phyloP scores from a whole-genome alignment of 148 eudicot species.

The Diospyros lotus region DNA sequence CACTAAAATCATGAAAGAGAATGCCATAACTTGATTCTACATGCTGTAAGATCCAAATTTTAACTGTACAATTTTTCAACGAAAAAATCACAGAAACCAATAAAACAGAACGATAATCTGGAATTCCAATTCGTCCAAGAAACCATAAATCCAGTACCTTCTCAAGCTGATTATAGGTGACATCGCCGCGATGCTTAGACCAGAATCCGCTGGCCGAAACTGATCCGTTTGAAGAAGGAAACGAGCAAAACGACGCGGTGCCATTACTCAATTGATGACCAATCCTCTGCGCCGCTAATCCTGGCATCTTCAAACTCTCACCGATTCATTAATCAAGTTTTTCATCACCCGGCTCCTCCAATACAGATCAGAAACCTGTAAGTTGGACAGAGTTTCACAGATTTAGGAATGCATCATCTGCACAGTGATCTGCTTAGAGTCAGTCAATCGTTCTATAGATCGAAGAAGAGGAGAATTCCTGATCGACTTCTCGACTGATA shows the following conservation, averaged over 20 bases:
- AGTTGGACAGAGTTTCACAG: neutral
- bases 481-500: conserved; percentile 19
- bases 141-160: conserved; percentile 41
- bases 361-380: conserved; percentile 9
- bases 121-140: neutral
- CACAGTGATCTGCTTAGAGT: neutral
- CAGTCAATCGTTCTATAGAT: conserved; percentile 16
- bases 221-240: conserved; percentile 55
- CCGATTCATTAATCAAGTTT: conserved; percentile 26
- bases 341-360: conserved; percentile 9
- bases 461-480: neutral
- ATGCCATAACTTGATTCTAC: neutral
- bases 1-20: neutral
- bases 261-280: conserved; percentile 47
- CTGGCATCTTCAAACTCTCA: conserved; percentile 56
- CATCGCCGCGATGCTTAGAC: conserved; percentile 72
- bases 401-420: neutral
- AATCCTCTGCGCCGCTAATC: conserved; percentile 54
- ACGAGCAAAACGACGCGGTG: conserved; percentile 30
- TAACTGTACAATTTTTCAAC: neutral
- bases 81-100: neutral
- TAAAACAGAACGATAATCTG: neutral
- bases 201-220: conserved; percentile 64
- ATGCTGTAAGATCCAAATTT: neutral
- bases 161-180: conserved; percentile 77